Evolutionary conservation across 2,329 filamentous ascomycete genomes (phyloP), one percentile per base, ranked within the genome.

Genomic region (Ophiostoma ips): DNA sequence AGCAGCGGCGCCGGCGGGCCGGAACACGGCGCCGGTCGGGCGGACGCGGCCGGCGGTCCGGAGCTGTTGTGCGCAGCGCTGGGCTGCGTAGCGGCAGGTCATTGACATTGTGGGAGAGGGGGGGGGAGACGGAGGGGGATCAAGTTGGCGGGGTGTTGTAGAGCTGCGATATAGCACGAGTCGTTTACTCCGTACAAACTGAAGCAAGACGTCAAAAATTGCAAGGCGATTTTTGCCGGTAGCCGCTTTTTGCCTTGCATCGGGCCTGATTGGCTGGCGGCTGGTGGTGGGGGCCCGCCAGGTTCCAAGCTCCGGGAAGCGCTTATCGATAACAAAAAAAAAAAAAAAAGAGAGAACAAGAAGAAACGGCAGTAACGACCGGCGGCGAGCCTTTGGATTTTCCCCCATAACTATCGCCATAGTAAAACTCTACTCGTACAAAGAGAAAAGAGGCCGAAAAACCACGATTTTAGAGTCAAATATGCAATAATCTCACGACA

Each of bases 41-140:
- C 73, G 68, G 57, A 73, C 55, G 48, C 70, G 63, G 57, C 63
- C 58, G 54, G 67, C 63, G 55, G 71, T 67, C 62, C 77, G 75
- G 58, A 82, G 67, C 63, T 79, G 76, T 59, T 76, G 75, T 58
- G 76, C 74, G 69, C 76, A 82, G 73, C 73, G 74, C 67, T 76
- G 77, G 59, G 75, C 78, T 63, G 75, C 77, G 64, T 72, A 76
- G 65, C 78, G 73, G 66, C 75, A 80, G 58, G 78, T 72, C 63
- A 77, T 68, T 56, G 77, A 76, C 78, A 83, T 83, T 61, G 61
- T 35, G 33, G 7, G n/a, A 30, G 24, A 24, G 34, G 8, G 18
- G 33, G 35, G 16, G n/a, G 18, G n/a, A 16, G 15, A 16, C 21
- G 21, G 38, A 21, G 9, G 21, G 24, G 30, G 28, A 38, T 41